phyloP scores from a whole-genome alignment of 2,329 filamentous ascomycete species.

The Botrytis hyacinthi region DNA sequence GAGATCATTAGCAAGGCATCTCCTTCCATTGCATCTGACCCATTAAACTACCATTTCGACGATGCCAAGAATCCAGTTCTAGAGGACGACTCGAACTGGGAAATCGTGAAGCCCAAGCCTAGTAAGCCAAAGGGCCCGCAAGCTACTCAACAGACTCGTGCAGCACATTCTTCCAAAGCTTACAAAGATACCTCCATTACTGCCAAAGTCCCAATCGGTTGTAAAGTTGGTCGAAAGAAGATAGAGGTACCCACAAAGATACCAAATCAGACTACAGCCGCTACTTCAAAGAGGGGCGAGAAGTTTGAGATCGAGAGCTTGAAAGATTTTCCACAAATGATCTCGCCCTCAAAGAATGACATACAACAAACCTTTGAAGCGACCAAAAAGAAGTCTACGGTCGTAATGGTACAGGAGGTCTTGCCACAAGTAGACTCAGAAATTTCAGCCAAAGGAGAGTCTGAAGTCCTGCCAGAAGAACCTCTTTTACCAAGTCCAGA shows the following conservation, averaged over 20 bases:
- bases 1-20: background rate
- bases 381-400: background rate
- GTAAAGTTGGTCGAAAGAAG: background rate
- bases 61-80: background rate
- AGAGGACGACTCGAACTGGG: slow-evolving; percentile 1
- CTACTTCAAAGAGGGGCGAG: background rate
- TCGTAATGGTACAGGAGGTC: background rate
- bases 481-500: background rate
- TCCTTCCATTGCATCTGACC: slow-evolving; percentile 12
- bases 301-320: slow-evolving; percentile 1
- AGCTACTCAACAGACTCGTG: background rate
- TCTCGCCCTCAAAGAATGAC: background rate
- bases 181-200: background rate
- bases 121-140: background rate
- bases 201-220: background rate
- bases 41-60: slow-evolving; percentile 11
- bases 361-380: too few relatives aligned
- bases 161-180: background rate
- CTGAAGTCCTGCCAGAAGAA: background rate
- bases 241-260: background rate
- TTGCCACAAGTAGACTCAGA: background rate
- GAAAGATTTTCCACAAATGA: background rate
- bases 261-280: background rate
- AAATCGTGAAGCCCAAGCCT: slow-evolving; percentile 9
- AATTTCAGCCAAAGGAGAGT: background rate